phyloP scores from a whole-genome alignment of 2,329 filamentous ascomycete species.

The Colletotrichum sp. region DNA sequence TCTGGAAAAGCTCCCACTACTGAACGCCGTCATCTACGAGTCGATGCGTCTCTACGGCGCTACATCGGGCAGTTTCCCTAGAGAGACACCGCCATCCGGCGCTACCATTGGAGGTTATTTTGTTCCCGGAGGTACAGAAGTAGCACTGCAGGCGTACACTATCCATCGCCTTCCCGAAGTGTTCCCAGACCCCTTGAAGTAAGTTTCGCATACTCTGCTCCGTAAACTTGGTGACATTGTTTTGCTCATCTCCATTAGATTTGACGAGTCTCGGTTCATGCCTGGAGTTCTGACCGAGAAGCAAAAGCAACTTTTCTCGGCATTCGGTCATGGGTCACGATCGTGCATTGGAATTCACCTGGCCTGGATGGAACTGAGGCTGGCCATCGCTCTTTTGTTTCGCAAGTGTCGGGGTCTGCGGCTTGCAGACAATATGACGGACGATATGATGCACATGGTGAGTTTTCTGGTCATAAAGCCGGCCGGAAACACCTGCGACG shows the following conservation, averaged over 20 bases:
- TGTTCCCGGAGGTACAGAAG: slow-evolving; percentile 42
- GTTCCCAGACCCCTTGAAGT: slow-evolving; percentile 43
- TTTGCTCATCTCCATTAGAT: neutral
- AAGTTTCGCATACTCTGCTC: neutral
- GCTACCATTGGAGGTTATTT: slow-evolving; percentile 40
- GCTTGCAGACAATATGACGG: slow-evolving; percentile 35
- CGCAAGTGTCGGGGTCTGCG: slow-evolving; percentile 43
- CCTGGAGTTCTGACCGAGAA: slow-evolving; percentile 21
- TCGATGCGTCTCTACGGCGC: slow-evolving; percentile 48
- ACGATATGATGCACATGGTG: slow-evolving; percentile 38
- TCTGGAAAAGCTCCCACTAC: slow-evolving; percentile 40
- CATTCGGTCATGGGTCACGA: slow-evolving; percentile 55
- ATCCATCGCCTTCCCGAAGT: slow-evolving; percentile 47
- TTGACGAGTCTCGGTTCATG: neutral
- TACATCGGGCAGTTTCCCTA: slow-evolving; percentile 41
- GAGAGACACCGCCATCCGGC: slow-evolving; percentile 44
- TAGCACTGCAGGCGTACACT: slow-evolving; percentile 49
- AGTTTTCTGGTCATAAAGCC: slow-evolving; percentile 38
- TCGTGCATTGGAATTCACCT: slow-evolving; percentile 62
- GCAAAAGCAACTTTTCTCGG: slow-evolving; percentile 54
- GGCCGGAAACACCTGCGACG: slow-evolving; percentile 34
- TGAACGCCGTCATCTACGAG: slow-evolving; percentile 50
- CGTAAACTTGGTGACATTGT: neutral
- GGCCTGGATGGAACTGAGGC: slow-evolving; percentile 59
- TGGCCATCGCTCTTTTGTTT: slow-evolving; percentile 58